phyloP scores from a whole-genome alignment of 352 stramenopile species.

The Phytophthora boehmeriae region DNA sequence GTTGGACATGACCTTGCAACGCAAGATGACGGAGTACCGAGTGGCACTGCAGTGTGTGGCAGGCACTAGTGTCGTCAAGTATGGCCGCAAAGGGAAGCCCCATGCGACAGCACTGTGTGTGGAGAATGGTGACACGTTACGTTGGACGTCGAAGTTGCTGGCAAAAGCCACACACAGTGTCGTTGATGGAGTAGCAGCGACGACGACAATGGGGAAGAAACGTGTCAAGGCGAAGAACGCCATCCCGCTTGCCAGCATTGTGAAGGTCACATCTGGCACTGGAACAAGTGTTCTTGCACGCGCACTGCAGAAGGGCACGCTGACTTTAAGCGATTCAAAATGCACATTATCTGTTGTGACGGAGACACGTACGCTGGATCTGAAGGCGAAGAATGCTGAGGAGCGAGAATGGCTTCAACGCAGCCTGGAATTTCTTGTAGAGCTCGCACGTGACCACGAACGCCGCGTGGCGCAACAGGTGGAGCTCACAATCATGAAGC shows the following conservation, averaged over 20 bases:
- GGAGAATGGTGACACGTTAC: slow-evolving; percentile 79
- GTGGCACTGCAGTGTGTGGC: slow-evolving; percentile 82
- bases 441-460: slow-evolving; percentile 75
- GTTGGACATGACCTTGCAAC: slow-evolving; percentile 60
- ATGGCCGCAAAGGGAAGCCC: slow-evolving; percentile 79
- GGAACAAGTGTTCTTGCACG: slow-evolving; percentile 69
- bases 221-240: slow-evolving; percentile 57
- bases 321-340: slow-evolving; percentile 56
- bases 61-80: slow-evolving; percentile 77
- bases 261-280: slow-evolving; percentile 56
- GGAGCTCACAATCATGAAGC: slow-evolving; percentile 86
- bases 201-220: slow-evolving; percentile 56
- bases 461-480: slow-evolving; percentile 78
- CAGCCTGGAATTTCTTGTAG: slow-evolving; percentile 76
- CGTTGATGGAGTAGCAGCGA: slow-evolving; percentile 32
- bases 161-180: slow-evolving; percentile 39
- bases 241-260: slow-evolving; percentile 65
- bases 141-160: slow-evolving; percentile 82
- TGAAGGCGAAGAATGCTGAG: slow-evolving; percentile 67
- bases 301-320: slow-evolving; percentile 73
- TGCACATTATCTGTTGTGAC: slow-evolving; percentile 84
- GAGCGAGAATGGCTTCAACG: slow-evolving; percentile 82
- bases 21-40: slow-evolving; percentile 86
- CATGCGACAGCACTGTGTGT: slow-evolving; percentile 76
- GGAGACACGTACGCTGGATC: slow-evolving; percentile 71